A percentile compares a stretch with the other conserved stretches of the same genome.
These are phyloP conservation scores for Trametes meyenii DNA, from an alignment of 768 basidiomycete species.

Conservation along the genomic window DNA sequence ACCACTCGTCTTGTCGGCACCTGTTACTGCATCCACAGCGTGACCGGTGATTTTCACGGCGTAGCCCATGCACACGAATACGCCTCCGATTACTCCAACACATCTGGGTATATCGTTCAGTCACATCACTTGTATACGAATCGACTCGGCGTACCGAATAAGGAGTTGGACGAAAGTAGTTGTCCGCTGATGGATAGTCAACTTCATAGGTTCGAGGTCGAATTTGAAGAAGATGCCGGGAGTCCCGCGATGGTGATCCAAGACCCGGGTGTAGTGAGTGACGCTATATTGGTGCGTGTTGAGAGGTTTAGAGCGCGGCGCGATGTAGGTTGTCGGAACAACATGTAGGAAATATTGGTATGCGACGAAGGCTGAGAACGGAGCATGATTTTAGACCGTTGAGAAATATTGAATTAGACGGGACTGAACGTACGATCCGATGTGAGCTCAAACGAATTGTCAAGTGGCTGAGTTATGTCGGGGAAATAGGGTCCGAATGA, in stretches of 20 bases:
- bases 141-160: slow-evolving; percentile 50
- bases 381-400: background rate
- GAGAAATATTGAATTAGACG: background rate
- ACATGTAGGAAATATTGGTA: slow-evolving; percentile 96
- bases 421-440: slow-evolving; percentile 56
- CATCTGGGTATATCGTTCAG: slow-evolving; percentile 42
- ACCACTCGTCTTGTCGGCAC: slow-evolving; percentile 51
- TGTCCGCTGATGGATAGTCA: slow-evolving; percentile 88
- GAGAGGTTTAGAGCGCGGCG: slow-evolving; percentile 64
- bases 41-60: slow-evolving; percentile 59
- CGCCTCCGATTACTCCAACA: slow-evolving; percentile 92
- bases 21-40: slow-evolving; percentile 66
- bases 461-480: slow-evolving; percentile 91
- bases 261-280: slow-evolving; percentile 82
- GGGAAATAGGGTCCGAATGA: slow-evolving; percentile 97
- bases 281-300: slow-evolving; percentile 91
- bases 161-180: slow-evolving; percentile 79
- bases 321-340: slow-evolving; percentile 92
- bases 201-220: slow-evolving; percentile 87
- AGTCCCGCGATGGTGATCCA: slow-evolving; percentile 75
- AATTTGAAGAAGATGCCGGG: slow-evolving; percentile 99
- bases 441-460: slow-evolving; percentile 82
- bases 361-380: slow-evolving; percentile 72
- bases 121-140: background rate
- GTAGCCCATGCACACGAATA: slow-evolving; percentile 85